Conservation (phyloP, 768 basidiomycete genomes). For the Amanita pallidorosea region DNA sequence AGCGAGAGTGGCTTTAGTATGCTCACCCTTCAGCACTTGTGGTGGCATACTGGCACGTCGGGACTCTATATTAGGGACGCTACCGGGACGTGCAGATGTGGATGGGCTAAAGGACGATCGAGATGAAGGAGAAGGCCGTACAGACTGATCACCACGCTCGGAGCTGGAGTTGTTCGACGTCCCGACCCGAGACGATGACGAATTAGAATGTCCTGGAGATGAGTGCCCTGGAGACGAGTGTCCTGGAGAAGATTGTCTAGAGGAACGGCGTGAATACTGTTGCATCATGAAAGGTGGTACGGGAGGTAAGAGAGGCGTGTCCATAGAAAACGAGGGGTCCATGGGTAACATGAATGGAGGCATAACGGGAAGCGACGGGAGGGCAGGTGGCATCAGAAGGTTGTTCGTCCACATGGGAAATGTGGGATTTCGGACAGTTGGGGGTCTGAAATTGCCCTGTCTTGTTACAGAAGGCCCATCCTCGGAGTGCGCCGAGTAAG, state of each 20-base stretch:
- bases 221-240: conserved; percentile 18
- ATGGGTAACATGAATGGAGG: conserved; percentile 14
- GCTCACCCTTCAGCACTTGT: neutral
- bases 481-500: conserved; percentile 46
- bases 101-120: neutral
- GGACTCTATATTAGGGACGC: neutral
- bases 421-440: conserved; percentile 20
- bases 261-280: conserved; percentile 32
- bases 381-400: conserved; percentile 26
- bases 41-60: conserved; percentile 4
- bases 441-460: conserved; percentile 13
- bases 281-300: conserved; percentile 70
- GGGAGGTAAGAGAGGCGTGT: conserved; percentile 64
- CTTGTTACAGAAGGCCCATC: conserved; percentile 33
- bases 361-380: conserved; percentile 15
- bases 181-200: conserved; percentile 26
- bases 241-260: conserved; percentile 23
- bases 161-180: conserved; percentile 22
- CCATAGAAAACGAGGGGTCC: conserved; percentile 29
- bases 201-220: conserved; percentile 22
- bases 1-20: conserved; percentile 1
- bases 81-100: neutral
- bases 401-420: conserved; percentile 31
- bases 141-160: conserved; percentile 15
- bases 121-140: conserved; percentile 9